These are phyloP conservation scores for Penicillium oxalicum DNA, from an alignment of 2,329 filamentous ascomycete species.

Conservation along the genomic window DNA sequence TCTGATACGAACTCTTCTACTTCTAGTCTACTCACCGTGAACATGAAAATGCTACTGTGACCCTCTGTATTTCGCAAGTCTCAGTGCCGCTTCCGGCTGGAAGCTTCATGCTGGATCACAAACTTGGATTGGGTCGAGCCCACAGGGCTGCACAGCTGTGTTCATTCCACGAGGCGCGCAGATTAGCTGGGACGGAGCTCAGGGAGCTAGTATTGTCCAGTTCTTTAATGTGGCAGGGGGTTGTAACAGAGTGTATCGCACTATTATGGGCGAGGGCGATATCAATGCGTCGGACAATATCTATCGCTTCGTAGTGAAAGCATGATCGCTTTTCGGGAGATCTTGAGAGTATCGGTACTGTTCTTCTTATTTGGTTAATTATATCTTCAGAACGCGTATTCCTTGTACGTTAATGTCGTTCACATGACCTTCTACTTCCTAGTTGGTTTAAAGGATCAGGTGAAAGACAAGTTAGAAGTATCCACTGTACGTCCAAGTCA, in stretches of 20 bases:
- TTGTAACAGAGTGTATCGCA: conserved; percentile 11
- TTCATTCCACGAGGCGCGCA: conserved; percentile 7
- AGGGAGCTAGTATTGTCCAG: conserved; percentile 7
- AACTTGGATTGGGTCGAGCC: neutral
- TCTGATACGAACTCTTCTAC: too few relatives aligned
- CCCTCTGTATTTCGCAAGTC: neutral
- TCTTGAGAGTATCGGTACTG: too few relatives aligned
- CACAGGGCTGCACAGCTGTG: conserved; percentile 6
- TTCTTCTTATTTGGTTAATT: too few relatives aligned
- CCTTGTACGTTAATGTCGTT: too few relatives aligned
- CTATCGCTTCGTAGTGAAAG: conserved; percentile 46
- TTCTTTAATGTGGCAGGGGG: conserved; percentile 7
- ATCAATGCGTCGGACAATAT: conserved; percentile 18
- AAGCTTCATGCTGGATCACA: conserved; percentile 5
- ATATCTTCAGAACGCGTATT: too few relatives aligned
- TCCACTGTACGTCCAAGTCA: too few relatives aligned
- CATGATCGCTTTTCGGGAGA: conserved; percentile 33
- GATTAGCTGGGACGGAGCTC: conserved; percentile 11
- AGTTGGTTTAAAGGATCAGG: too few relatives aligned
- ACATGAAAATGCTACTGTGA: neutral
- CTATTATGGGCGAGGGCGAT: conserved; percentile 10
- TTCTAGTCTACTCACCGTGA: too few relatives aligned
- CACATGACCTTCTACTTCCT: too few relatives aligned
- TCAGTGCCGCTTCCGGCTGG: neutral
- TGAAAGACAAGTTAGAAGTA: too few relatives aligned